Base-by-base conservation (phyloP, 2,329 filamentous ascomycete genomes). In the Neofusicoccum parvum region DNA sequence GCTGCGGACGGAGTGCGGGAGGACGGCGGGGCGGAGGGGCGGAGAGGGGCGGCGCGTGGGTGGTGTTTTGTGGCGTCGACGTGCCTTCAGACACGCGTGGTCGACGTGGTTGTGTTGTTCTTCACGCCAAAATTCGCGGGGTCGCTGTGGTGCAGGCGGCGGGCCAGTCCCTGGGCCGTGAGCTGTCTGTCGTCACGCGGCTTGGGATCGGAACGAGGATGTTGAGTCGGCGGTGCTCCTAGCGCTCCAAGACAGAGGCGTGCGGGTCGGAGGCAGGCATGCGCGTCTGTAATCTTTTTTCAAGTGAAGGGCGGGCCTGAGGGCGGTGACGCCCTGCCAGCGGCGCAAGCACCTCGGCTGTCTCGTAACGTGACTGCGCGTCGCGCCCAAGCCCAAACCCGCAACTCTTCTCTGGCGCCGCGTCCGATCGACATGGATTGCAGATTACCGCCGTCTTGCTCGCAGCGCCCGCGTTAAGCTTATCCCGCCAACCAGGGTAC, bases 81-180 rank as follows among this genome's bases (percentile, higher is more conserved):
- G 63, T 48, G 63, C 53, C 34, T 69, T 32, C 68, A 67, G 69
- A 69, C 68, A 70, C 67, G 50, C 64, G 51, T 56, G 45, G 43
- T 23, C 56, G 56, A 50, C 17, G 34, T 50, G 17, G 34, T 32
- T 7, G 27, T 50, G 46, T 49, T 62, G 37, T 62, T 62, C 45
- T 51, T 62, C 34, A 36, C 23, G 27, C 20, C 39, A 62, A 48
- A 48, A 62, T 62, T 62, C 56, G 64, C 54, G 53, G 56, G 48
- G 64, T 53, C 62, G 48, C 43, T 51, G 46, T 50, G 45, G 43
- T 12, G 14, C 14, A n/a, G n/a, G 9, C 12, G 50, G 9, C 49
- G 41, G 54, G 54, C 54, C 54, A 27, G 39, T 15, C 14, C 15
- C n/a, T 60, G 56, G 56, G 32, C 56, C 56, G 56, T 46, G 56